Percentiles rank a stretch among this genome's conserved stretches.
phyloP scores from a whole-genome alignment of 768 basidiomycete species.

The Russula olivacea region DNA sequence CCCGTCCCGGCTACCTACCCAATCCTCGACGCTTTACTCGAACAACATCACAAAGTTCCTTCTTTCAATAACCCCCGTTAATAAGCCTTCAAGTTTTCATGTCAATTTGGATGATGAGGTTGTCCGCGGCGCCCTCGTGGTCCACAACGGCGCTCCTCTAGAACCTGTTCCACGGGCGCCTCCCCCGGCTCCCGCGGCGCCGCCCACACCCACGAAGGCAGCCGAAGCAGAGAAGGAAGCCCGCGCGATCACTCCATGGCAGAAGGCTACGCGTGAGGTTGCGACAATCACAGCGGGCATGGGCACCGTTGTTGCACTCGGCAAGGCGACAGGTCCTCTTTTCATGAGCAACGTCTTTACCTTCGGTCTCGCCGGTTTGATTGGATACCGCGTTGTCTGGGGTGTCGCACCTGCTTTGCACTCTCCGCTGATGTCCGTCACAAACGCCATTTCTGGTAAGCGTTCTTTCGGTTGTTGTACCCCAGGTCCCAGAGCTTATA shows the following conservation, averaged over 20 bases:
- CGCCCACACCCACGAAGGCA: conserved; percentile 44
- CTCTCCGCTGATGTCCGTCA: conserved; percentile 87
- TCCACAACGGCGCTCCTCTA: conserved; percentile 60
- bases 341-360: conserved; percentile 91
- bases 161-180: conserved; percentile 63
- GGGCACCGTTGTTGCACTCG: conserved; percentile 64
- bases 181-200: conserved; percentile 52
- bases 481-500: neutral
- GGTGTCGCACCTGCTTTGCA: conserved; percentile 83
- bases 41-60: conserved; percentile 91
- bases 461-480: conserved; percentile 14
- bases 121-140: conserved; percentile 70
- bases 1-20: conserved; percentile 83
- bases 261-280: conserved; percentile 72
- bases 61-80: conserved; percentile 51
- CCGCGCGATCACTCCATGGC: conserved; percentile 75
- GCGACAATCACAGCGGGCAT: conserved; percentile 69
- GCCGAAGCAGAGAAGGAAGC: conserved; percentile 39
- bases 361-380: conserved; percentile 78
- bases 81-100: conserved; percentile 52
- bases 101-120: conserved; percentile 81
- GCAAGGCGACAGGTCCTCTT: conserved; percentile 70
- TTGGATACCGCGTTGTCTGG: conserved; percentile 88
- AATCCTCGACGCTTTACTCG: conserved; percentile 84
- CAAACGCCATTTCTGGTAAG: conserved; percentile 80